Evolutionary conservation across 2,329 filamentous ascomycete genomes (phyloP).

Genomic region (Nakataea oryzae): DNA sequence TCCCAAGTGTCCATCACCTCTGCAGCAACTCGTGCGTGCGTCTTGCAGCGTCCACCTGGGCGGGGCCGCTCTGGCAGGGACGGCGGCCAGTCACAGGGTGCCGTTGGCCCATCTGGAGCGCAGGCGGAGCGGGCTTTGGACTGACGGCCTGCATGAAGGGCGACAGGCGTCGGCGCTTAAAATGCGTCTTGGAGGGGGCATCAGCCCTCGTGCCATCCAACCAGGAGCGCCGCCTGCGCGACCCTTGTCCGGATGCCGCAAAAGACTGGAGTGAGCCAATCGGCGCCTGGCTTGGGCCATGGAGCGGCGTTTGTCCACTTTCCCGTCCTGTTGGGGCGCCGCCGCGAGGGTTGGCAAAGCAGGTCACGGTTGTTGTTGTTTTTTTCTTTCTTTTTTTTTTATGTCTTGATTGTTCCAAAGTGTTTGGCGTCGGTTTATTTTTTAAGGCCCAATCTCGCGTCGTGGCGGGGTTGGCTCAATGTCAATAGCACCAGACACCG

Average conservation of each 20-base stretch:
- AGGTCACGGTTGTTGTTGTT: background rate
- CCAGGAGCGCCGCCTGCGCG: background rate
- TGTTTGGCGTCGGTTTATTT: background rate
- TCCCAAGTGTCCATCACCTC: background rate
- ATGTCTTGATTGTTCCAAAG: too few species aligned
- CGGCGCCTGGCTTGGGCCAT: background rate
- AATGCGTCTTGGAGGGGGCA: conserved; percentile 14
- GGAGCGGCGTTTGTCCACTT: background rate
- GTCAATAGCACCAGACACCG: background rate
- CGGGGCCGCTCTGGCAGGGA: too few species aligned
- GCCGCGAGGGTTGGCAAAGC: background rate
- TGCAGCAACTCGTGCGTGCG: background rate
- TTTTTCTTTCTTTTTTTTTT: background rate
- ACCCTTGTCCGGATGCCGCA: background rate
- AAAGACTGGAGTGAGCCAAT: background rate
- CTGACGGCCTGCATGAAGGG: conserved; percentile 32
- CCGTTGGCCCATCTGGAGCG: conserved; percentile 17
- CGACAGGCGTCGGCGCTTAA: conserved; percentile 49
- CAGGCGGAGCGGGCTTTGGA: conserved; percentile 13
- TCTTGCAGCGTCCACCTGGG: background rate
- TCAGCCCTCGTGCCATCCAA: background rate
- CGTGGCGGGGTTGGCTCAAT: background rate
- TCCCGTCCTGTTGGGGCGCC: conserved; percentile 11
- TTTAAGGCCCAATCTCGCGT: background rate
- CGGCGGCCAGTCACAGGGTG: conserved; percentile 19